Evolutionary conservation across 345 rosid species (phyloP).

Genomic region (Populus alba): DNA sequence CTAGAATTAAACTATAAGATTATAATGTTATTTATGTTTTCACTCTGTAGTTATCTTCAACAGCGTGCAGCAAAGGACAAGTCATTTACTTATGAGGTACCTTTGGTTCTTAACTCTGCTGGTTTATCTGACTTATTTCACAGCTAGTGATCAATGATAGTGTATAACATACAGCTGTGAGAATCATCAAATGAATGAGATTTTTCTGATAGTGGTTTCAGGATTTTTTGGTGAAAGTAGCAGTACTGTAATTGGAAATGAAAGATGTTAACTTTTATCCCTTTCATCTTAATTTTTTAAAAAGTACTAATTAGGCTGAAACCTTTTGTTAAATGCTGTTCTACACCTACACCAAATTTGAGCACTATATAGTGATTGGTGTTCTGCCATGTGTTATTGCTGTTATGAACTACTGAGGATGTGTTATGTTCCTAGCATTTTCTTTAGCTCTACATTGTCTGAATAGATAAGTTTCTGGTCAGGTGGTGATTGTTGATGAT

Average conservation of each 20-base stretch:
- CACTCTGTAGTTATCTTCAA: slow-evolving; percentile 72
- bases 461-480: slow-evolving; percentile 16
- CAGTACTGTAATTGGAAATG: not conserved
- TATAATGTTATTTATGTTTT: slow-evolving; percentile 18
- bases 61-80: slow-evolving; percentile 73
- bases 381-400: not conserved
- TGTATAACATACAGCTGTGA: not conserved
- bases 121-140: not conserved
- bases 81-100: slow-evolving; percentile 88
- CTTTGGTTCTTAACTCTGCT: slow-evolving; percentile 13
- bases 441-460: not conserved
- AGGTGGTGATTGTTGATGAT: slow-evolving; percentile 92
- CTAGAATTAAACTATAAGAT: slow-evolving; percentile 1
- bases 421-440: not conserved
- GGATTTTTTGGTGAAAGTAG: not conserved
- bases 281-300: not conserved
- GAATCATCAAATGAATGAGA: not conserved
- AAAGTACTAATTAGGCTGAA: not conserved
- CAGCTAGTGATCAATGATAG: not conserved
- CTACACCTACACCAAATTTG: not conserved
- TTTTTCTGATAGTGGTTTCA: not conserved
- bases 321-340: not conserved
- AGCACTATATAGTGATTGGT: not conserved
- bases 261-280: not conserved
- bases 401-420: not conserved